These are phyloP conservation scores for Cocos nucifera DNA, from an alignment of 176 grass and related monocot genomes.

Conservation along the genomic window DNA sequence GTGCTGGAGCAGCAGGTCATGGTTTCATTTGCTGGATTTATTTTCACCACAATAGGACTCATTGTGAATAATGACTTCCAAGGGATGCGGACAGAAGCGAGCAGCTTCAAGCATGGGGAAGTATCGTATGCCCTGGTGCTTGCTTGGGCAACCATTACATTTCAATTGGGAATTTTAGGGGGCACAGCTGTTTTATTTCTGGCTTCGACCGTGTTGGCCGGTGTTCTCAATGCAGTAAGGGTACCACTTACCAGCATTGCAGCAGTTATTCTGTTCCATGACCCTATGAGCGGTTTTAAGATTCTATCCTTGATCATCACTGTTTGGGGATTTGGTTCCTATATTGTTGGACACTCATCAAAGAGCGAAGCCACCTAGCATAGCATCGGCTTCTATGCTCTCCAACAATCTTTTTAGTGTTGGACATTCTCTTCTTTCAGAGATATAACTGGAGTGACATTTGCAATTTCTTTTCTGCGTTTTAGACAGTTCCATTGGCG, in stretches of 20 bases:
- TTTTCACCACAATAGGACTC: constrained; percentile 60
- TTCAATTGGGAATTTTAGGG: constrained; percentile 72
- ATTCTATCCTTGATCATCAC: constrained; percentile 78
- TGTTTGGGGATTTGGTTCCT: constrained; percentile 75
- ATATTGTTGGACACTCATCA: constrained; percentile 51
- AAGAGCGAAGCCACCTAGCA: not conserved
- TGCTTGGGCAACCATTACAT: constrained; percentile 56
- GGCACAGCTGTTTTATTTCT: constrained; percentile 73
- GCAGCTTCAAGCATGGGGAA: constrained; percentile 32
- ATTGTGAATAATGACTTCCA: constrained; percentile 38
- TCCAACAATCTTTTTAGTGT: too few relatives aligned
- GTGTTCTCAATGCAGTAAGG: constrained; percentile 82
- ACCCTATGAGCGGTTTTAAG: constrained; percentile 89
- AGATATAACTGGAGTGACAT: too few relatives aligned
- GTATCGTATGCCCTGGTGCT: constrained; percentile 49
- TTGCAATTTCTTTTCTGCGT: too few relatives aligned
- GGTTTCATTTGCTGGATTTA: constrained; percentile 64
- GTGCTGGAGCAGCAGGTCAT: constrained; percentile 88
- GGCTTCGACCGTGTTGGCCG: constrained; percentile 76
- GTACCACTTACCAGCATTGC: constrained; percentile 73
- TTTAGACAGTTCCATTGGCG: too few relatives aligned
- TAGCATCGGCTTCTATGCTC: too few relatives aligned
- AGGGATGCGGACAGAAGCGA: constrained; percentile 47
- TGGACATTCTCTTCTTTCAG: too few relatives aligned
- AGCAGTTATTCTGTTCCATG: constrained; percentile 74